Evolutionary conservation across 2,329 filamentous ascomycete species (phyloP), one percentile per base, ranked within the genome.

Genomic region (Aspergillus hortae): DNA sequence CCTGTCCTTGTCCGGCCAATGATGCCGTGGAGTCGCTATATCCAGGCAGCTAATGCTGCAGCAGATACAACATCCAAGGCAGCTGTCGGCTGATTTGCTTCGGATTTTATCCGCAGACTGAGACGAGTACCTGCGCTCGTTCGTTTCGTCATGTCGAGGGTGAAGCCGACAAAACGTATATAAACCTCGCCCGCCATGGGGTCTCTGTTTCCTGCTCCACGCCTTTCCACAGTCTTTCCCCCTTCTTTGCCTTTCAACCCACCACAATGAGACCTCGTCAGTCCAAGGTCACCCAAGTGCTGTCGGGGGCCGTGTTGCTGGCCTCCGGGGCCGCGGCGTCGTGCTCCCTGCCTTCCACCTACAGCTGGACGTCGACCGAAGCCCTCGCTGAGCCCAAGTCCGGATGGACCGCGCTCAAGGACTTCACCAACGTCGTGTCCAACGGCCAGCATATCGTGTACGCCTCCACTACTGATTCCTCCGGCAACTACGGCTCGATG

Each of bases 401-500:
- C 1, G 80, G 80, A 15, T 83, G 79, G 80, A 73, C 69, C 2
- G 73, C 81, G 4, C 74, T 87, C 60, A 87, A 87, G 62, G 84
- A 87, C 68, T 86, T 87, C 68, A 84, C 80, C 21, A 62, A 66
- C 48, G 77, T 77, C 17, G 63, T 70, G 1, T 82, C 82, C 72
- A 80, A 86, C 32, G 80, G 77, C 49, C 64, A 84, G 65, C 74
- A 85, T 55, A 75, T 87, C 6, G 83, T 87, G 2, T 87, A 87
- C 61, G 83, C 71, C 1, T 78, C 81, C 1, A 74, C 64, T 53
- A 72, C 77, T 58, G 71, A 78, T 58, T 59, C 62, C 0, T 72
- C 71, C 1, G 63, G 70, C 1, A 72, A 45, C 51, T 86, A 77
- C 58, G 80, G 81, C 56, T 85, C 83, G 10, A 80, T 86, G 77